Evolutionary conservation across 805 yeast genomes (phyloP), one percentile per base, ranked within the genome.

Genomic region (Ogataea polymorpha): DNA sequence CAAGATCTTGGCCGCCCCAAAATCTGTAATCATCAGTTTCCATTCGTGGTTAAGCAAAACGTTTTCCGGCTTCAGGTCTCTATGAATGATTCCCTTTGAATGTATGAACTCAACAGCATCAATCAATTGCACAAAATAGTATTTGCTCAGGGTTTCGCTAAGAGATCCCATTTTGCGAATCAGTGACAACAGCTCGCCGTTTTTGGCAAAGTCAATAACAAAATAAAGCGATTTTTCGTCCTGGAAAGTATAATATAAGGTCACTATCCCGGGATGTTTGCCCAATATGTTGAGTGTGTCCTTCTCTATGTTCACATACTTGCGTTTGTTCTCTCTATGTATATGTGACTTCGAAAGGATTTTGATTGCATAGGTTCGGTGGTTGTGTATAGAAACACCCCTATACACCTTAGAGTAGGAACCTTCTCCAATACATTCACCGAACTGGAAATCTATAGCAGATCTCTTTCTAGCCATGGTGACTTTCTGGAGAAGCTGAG

Each of bases 1-100:
- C 12, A 86, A 65, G 5, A 87, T 68, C 59, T 86, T 88, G 1
- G 98, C 99, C n/a, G 98, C 96, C 9, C 99, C 99, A 63, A 93
- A 93, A 65, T 93, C 99, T 2, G 98, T 93, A 42, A 93, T 82
- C 75, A 90, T 88, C 45, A 93, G 66, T 54, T 86, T 82, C 77
- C 90, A 87, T 41, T 87, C 93, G 46, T 79, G 79, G 56, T 86
- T 91, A 34, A 93, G 75, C 51, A 91, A 62, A 35, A 91, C 85
- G 58, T 91, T 91, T 55, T 91, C 99, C 0, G 99, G 99, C 62
- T 91, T 91, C 55, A 93, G 67, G 64, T 93, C 99, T 47, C 99
- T 72, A 60, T 91, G 99, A 14, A 93, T 85, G 9, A 91, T 86
- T 1, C 96, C 96, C 51, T 80, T 83, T 42, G 78, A 76, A 59